Evolutionary conservation across 768 basidiomycete genomes (phyloP).

Genomic region (Rhizopogon vesiculosus): DNA sequence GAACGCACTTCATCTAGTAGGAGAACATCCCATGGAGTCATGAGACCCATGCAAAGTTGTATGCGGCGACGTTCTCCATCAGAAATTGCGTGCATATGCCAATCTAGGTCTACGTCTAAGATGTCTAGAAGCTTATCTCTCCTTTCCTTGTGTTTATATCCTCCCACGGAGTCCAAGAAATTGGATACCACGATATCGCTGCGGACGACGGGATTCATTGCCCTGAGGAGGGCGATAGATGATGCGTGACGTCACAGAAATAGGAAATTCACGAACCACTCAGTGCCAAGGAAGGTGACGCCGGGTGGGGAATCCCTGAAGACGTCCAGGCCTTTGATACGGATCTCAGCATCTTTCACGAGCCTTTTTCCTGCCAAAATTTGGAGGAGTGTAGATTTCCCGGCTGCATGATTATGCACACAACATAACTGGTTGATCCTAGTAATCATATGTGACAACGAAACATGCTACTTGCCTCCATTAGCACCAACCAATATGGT

Average conservation of each 20-base stretch:
- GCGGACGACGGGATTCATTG: conserved; percentile 95
- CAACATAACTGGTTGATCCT: neutral
- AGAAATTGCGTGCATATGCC: conserved; percentile 94
- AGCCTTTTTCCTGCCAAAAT: conserved; percentile 91
- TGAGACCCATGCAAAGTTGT: conserved; percentile 93
- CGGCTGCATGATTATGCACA: conserved; percentile 42
- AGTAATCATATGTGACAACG: neutral
- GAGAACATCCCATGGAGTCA: conserved; percentile 91
- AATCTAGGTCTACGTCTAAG: conserved; percentile 91
- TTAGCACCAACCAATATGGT: conserved; percentile 91
- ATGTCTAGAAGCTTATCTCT: conserved; percentile 85
- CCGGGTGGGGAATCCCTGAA: conserved; percentile 83
- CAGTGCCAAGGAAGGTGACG: conserved; percentile 87
- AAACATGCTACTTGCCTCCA: conserved; percentile 57
- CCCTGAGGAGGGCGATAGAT: conserved; percentile 44
- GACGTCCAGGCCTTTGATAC: conserved; percentile 79
- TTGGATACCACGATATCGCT: conserved; percentile 88
- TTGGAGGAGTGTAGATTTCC: conserved; percentile 94
- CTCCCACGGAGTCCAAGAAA: conserved; percentile 97
- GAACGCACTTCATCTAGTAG: conserved; percentile 82
- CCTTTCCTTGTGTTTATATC: conserved; percentile 88
- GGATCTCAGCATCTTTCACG: conserved; percentile 58
- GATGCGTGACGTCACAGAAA: neutral
- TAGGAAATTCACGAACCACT: conserved; percentile 57
- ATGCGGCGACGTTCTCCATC: conserved; percentile 94